phyloP scores from a whole-genome alignment of 257 asterid species.

The Prunella vulgaris region DNA sequence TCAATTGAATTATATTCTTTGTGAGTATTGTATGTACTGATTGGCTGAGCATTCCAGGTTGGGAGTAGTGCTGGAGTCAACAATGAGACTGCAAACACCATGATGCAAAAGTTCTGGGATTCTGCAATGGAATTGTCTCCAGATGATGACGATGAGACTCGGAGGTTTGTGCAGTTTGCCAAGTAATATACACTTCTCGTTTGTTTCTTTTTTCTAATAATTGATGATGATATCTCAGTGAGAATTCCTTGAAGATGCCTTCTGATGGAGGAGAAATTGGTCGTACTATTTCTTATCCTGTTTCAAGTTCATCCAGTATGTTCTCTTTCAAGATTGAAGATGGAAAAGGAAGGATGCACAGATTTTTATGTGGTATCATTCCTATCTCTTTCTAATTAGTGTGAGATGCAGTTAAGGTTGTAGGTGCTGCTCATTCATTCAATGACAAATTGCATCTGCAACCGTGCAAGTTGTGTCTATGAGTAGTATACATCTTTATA shows the following conservation, averaged over 20 bases:
- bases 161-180: slow-evolving; percentile 46
- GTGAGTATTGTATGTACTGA: slow-evolving; percentile 10
- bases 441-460: slow-evolving; percentile 6
- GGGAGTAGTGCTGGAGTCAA: slow-evolving; percentile 69
- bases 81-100: slow-evolving; percentile 62
- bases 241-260: slow-evolving; percentile 66
- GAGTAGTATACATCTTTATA: background rate
- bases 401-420: background rate
- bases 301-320: slow-evolving; percentile 44
- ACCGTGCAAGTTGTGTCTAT: background rate
- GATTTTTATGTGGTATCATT: slow-evolving; percentile 75
- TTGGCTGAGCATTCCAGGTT: slow-evolving; percentile 44
- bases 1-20: background rate
- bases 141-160: slow-evolving; percentile 75
- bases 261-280: slow-evolving; percentile 79
- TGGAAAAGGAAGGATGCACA: slow-evolving; percentile 82
- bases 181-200: background rate
- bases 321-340: slow-evolving; percentile 93
- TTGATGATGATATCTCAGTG: slow-evolving; percentile 45
- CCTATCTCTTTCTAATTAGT: background rate
- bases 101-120: slow-evolving; percentile 99
- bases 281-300: slow-evolving; percentile 49
- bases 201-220: slow-evolving; percentile 24
- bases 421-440: background rate
- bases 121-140: slow-evolving; percentile 89